Base-by-base conservation (phyloP, 371 early-diverging fungal species). In the Encephalitozoon intestinalis region DNA sequence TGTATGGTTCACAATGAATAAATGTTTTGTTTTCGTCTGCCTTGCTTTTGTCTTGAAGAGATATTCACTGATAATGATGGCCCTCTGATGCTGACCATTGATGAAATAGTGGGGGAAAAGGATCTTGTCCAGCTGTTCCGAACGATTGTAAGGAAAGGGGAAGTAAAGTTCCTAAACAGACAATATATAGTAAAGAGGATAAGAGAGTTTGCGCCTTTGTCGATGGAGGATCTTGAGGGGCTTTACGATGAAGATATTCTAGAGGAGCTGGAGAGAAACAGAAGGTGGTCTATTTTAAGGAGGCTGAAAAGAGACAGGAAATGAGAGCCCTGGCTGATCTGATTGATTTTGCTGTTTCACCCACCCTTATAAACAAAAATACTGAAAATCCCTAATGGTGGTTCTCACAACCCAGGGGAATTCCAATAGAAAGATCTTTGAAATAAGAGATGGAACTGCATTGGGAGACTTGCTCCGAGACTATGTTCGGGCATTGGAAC, bases 301-400 rank as follows among this genome's bases (percentile, higher is more conserved):
- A 37, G 21, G 18, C 21, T 58, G 2, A 58, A 5, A 34, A 34
- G 28, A 31, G 30, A 58, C 1, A 6, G n/a, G 34, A 12, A 15
- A 1, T n/a, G 34, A 30, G 30, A 53, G 53, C 5, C 26, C 30
- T 53, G 58, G 12, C 21, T 58, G 30, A 58, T 58, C 3, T 58
- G 49, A 46, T 46, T 46, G 5, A 46, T 21, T 15, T 21, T 7
- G 49, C 15, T 58, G 58, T 58, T 58, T 58, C 58, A 58, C 15
- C 2, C 15, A 37, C 6, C 18, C 34, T 28, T 58, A 58, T 58
- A 58, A 58, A 58, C 37, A 58, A 58, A 58, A 58, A 58, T 34
- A 18, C 15, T 18, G 34, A 58, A 58, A 31, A 58, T 58, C 58
- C 58, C 58, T 28, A 58, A 58, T 58, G 58, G 58, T 58, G 18